These are phyloP conservation scores for Colletotrichum euphorbiae DNA, from an alignment of 2,329 filamentous ascomycete genomes.

Conservation along the genomic window DNA sequence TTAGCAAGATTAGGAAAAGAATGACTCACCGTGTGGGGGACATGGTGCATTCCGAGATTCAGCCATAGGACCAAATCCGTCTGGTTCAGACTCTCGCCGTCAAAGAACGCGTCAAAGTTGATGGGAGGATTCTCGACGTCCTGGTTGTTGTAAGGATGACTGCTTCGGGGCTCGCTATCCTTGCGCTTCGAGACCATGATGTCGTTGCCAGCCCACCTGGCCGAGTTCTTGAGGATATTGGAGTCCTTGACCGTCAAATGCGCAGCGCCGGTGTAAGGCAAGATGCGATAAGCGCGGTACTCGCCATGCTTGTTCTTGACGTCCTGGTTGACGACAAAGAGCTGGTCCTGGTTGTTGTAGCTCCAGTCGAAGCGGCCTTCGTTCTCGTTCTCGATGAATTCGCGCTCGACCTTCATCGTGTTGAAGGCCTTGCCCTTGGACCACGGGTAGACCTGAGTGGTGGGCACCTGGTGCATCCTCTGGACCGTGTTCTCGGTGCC, in stretches of 20 bases:
- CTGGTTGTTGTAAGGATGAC: conserved; percentile 59
- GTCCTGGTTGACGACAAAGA: conserved; percentile 64
- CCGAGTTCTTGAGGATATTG: conserved; percentile 57
- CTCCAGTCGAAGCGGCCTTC: conserved; percentile 60
- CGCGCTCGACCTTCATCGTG: conserved; percentile 63
- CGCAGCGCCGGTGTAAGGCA: conserved; percentile 52
- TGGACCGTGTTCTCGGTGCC: conserved; percentile 59
- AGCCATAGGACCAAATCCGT: conserved; percentile 60
- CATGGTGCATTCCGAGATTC: conserved; percentile 67
- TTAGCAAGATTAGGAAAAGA: background rate
- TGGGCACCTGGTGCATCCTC: conserved; percentile 49
- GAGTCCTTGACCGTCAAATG: conserved; percentile 63
- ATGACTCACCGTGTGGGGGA: conserved; percentile 58
- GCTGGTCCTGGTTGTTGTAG: conserved; percentile 58
- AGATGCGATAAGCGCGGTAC: conserved; percentile 62
- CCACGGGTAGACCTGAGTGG: conserved; percentile 58
- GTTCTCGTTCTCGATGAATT: conserved; percentile 56
- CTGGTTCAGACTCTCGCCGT: conserved; percentile 51
- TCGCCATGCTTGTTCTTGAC: conserved; percentile 62
- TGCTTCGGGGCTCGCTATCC: conserved; percentile 62
- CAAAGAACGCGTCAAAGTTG: conserved; percentile 63
- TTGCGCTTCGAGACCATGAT: conserved; percentile 63
- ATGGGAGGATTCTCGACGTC: conserved; percentile 60
- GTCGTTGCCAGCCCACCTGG: conserved; percentile 62
- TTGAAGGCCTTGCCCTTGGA: conserved; percentile 58